Evolutionary conservation across 129 eudicot species (phyloP), one percentile per base, ranked within the genome.

Genomic region (Gnaphalium uliginosum): DNA sequence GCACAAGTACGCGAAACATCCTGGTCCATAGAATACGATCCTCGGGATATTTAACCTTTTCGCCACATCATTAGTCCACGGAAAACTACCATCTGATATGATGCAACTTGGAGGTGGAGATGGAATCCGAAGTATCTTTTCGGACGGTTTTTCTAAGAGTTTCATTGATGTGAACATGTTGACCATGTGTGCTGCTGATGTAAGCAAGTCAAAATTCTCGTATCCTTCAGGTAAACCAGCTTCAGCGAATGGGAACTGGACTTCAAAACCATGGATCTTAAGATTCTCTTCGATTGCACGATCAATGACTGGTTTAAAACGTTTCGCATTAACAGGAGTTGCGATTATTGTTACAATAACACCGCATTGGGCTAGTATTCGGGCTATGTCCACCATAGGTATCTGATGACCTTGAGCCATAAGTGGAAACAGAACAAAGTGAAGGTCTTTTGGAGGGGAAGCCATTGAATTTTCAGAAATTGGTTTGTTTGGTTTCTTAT

Each of bases 391-490:
- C 19, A 86, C 48, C 83, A 84, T 89, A 48, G 94, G 94, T 37
- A 89, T 89, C 60, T 71, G 39, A 48, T 89, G 94, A 63, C 94
- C 90, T 68, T 73, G 94, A 17, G 90, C 82, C 87, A 86, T 76
- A 58, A 86, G 57, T 56, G 90, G 94, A 68, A 86, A 9, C 72
- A 89, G 58, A 14, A 84, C 76, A 51, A 84, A 82, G 56, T 89
- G 92, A 50, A 85, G 89, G 48, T 80, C 21, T 5, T 8, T 72
- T 6, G 58, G n/a, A 7, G 66, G 26, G 54, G 80, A 71, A 63
- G 60, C 66, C 83, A 79, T 79, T 62, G 29, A 35, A 21, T 58
- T 30, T 46, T 41, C 18, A 6, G 37, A 39, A 26, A n/a, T 22
- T 41, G 73, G 3, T 15, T 18, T 33, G 23, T 30, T 50, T 35